Base-by-base conservation (phyloP, 108 stramenopile species). In the Chaetoceros muelleri region DNA sequence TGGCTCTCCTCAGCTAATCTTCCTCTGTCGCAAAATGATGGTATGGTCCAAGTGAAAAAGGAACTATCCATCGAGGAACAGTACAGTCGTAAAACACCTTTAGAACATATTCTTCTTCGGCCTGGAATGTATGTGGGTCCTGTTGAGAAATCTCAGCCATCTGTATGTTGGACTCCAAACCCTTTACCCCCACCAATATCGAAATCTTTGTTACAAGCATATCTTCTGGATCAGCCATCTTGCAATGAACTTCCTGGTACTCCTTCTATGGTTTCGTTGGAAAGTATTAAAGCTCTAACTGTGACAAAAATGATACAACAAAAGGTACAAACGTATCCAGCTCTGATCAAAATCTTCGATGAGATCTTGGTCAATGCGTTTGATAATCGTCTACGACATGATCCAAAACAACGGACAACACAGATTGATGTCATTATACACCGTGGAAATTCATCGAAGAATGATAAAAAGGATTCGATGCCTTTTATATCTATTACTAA, bases 351-450 rank as follows among this genome's bases (percentile, higher is more conserved):
- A 60, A 64, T 94, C 16, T 93, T 96, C 62, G 95, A 96, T 71
- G 95, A 96, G 60, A 94, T 96, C 51, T 74, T 96, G 2, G 95
- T 96, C 47, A 96, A 96, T 76, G 95, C 95, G 18, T 70, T 86
- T 0, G 95, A 96, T 68, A 96, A 96, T 80, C 75, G 74, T 8
- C 34, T 78, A 25, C 81, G 95, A 19, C 75, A 89, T 74, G 34
- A 40, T 40, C 8, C 79, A 76, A 2, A 60, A 71, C 25, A 65
- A 70, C 0, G 85, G 81, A 40, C 34, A 57, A 81, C 68, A 19
- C 61, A 59, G 30, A 71, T 95, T 18, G 86, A 92, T 61, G 79
- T 92, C 46, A 64, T 58, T 31, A 72, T 93, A 24, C 62, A 82
- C 55, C 80, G 71, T 24, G 87, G 84, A 16, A 62, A 55, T 3